phyloP scores from a whole-genome alignment of 2,329 filamentous ascomycete genomes.

The Aspergillus floridensis region DNA sequence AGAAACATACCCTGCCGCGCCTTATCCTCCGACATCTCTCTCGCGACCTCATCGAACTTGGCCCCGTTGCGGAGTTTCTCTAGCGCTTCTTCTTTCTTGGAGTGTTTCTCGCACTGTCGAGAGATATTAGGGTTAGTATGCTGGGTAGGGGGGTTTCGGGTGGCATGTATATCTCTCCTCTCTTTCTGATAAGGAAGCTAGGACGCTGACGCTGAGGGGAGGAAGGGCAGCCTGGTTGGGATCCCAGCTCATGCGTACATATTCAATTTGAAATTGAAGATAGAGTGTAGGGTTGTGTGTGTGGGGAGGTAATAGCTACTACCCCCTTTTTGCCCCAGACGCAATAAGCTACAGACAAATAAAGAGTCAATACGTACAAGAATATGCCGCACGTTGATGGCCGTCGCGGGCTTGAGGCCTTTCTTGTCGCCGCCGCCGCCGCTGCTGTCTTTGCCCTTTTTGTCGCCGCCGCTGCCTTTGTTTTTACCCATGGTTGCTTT shows the following conservation, averaged over 20 bases:
- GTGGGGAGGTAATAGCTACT: too few relatives aligned
- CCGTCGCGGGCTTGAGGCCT: constrained; percentile 56
- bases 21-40: constrained; percentile 65
- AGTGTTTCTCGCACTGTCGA: constrained; percentile 59
- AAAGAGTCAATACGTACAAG: constrained; percentile 42
- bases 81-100: constrained; percentile 64
- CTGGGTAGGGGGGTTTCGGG: too few relatives aligned
- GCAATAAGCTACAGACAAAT: neutral
- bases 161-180: too few relatives aligned
- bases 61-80: constrained; percentile 58
- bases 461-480: constrained; percentile 36
- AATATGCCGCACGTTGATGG: constrained; percentile 66
- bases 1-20: constrained; percentile 52
- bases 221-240: too few relatives aligned
- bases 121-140: too few relatives aligned
- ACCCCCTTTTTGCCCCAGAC: too few relatives aligned
- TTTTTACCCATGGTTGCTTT: constrained; percentile 40
- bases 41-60: constrained; percentile 65
- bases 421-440: constrained; percentile 32
- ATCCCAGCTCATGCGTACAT: too few relatives aligned
- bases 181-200: too few relatives aligned
- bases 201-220: too few relatives aligned
- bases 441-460: constrained; percentile 42
- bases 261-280: too few relatives aligned
- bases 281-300: too few relatives aligned